Conservation (phyloP, 495 filamentous ascomycete genomes). For the Penicillium parvum region DNA sequence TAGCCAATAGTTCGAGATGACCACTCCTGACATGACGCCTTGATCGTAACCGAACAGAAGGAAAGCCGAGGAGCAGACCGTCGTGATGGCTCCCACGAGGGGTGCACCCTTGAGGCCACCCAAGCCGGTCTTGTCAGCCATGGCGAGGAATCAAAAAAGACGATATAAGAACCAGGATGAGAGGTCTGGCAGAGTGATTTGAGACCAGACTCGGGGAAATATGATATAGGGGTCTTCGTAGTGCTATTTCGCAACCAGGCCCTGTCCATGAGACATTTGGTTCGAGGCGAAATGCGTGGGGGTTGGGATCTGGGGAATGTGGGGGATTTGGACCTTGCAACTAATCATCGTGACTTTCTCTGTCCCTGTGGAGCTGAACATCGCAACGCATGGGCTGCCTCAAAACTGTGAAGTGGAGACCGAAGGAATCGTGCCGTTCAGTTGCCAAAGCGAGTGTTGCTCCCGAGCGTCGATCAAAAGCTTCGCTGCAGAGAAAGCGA, state of each 20-base stretch:
- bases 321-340: slow-evolving; percentile 5
- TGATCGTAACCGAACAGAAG: slow-evolving; percentile 34
- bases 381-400: neutral
- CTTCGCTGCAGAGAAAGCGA: neutral
- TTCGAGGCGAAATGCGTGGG: slow-evolving; percentile 14
- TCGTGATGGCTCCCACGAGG: slow-evolving; percentile 25
- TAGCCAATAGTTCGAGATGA: slow-evolving; percentile 17
- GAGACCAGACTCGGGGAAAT: neutral
- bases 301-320: slow-evolving; percentile 17
- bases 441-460: slow-evolving; percentile 1
- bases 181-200: neutral
- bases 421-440: slow-evolving; percentile 2
- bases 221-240: neutral
- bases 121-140: slow-evolving; percentile 15
- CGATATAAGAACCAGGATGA: neutral
- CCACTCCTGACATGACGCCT: slow-evolving; percentile 30
- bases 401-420: slow-evolving; percentile 8
- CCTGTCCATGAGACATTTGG: slow-evolving; percentile 9
- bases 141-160: neutral
- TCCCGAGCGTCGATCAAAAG: slow-evolving; percentile 13
- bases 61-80: slow-evolving; percentile 25
- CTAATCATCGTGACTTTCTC: neutral
- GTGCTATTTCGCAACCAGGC: neutral
- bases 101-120: slow-evolving; percentile 8
- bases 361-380: neutral